phyloP scores from a whole-genome alignment of 2,329 filamentous ascomycete genomes.

The Diaporthe aspalathi region DNA sequence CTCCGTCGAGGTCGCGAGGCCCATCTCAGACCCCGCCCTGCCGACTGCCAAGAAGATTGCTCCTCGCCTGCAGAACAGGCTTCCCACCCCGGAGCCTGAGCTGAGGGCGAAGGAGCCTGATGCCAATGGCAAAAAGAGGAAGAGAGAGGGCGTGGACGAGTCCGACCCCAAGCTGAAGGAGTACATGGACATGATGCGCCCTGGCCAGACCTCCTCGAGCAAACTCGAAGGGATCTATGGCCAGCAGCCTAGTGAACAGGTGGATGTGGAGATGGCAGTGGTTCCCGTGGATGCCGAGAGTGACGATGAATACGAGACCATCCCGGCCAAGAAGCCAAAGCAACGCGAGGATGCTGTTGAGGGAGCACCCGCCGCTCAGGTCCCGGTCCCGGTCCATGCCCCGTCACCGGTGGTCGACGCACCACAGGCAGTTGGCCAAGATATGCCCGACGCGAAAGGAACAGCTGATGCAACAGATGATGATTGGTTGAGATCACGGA shows the following conservation, averaged over 20 bases:
- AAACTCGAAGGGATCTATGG: constrained; percentile 63
- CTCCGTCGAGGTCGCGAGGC: constrained; percentile 85
- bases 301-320: constrained; percentile 80
- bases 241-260: constrained; percentile 42
- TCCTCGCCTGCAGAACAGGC: constrained; percentile 29
- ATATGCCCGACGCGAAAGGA: constrained; percentile 14
- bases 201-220: constrained; percentile 70
- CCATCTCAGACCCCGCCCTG: constrained; percentile 61
- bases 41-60: constrained; percentile 42
- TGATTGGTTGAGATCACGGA: constrained; percentile 92
- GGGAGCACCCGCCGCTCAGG: constrained; percentile 35
- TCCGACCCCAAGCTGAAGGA: constrained; percentile 86
- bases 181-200: constrained; percentile 85
- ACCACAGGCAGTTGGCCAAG: constrained; percentile 27
- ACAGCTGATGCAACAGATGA: constrained; percentile 72
- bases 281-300: constrained; percentile 65
- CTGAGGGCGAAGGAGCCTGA: constrained; percentile 44
- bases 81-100: constrained; percentile 38
- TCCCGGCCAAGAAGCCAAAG: constrained; percentile 65
- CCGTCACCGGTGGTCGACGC: constrained; percentile 30
- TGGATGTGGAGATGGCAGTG: constrained; percentile 36
- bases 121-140: constrained; percentile 73
- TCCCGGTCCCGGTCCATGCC: constrained; percentile 28
- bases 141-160: constrained; percentile 67
- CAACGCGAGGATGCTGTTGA: constrained; percentile 47